These are phyloP conservation scores for Boletus rubescentipes DNA, from an alignment of 768 basidiomycete species.

Conservation along the genomic window DNA sequence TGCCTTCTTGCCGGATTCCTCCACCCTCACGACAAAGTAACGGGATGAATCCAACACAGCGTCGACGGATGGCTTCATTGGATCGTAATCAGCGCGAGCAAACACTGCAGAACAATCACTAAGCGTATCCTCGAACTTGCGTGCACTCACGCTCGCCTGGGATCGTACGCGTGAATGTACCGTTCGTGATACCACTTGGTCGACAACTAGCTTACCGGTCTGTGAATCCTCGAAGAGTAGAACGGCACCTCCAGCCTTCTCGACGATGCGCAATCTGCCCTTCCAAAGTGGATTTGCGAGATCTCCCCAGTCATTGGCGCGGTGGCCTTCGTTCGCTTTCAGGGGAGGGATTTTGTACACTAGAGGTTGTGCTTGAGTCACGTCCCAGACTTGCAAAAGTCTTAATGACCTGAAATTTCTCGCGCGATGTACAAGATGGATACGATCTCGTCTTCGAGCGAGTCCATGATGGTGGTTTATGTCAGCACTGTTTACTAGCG, in stretches of 20 bases:
- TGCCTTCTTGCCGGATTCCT: slow-evolving; percentile 83
- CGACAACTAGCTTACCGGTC: slow-evolving; percentile 55
- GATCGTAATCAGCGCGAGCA: slow-evolving; percentile 82
- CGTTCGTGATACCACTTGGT: neutral
- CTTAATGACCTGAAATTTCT: slow-evolving; percentile 76
- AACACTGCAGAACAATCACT: slow-evolving; percentile 58
- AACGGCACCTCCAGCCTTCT: slow-evolving; percentile 64
- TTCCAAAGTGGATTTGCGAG: slow-evolving; percentile 86
- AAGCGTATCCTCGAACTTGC: slow-evolving; percentile 12
- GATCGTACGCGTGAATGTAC: neutral
- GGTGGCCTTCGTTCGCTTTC: slow-evolving; percentile 84
- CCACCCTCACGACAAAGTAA: slow-evolving; percentile 91
- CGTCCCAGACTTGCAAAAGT: slow-evolving; percentile 11
- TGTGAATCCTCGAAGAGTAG: slow-evolving; percentile 79
- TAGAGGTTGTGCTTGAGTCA: slow-evolving; percentile 35
- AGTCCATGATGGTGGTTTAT: slow-evolving; percentile 45
- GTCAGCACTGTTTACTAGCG: slow-evolving; percentile 17
- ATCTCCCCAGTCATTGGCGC: slow-evolving; percentile 92
- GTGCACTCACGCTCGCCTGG: slow-evolving; percentile 65
- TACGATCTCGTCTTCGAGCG: slow-evolving; percentile 76
- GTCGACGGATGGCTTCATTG: slow-evolving; percentile 80
- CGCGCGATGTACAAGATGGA: slow-evolving; percentile 88
- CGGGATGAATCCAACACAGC: slow-evolving; percentile 94
- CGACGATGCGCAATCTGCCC: slow-evolving; percentile 82
- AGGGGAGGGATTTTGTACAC: slow-evolving; percentile 92